Evolutionary conservation across 2,329 filamentous ascomycete species (phyloP).

Genomic region (Hortaea werneckii): DNA sequence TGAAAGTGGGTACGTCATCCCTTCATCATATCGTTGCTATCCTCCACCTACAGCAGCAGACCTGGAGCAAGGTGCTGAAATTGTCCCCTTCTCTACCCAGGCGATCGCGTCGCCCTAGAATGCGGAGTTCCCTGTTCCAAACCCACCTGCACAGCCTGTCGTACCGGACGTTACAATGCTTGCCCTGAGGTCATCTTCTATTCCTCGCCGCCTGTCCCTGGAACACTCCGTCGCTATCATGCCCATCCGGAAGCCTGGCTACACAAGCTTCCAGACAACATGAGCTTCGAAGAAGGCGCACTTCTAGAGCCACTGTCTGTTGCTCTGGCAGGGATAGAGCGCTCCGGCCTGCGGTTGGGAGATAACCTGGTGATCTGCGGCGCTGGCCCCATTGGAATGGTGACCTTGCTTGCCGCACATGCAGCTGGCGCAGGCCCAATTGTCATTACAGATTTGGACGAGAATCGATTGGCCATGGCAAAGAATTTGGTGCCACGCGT

Average conservation of each 20-base stretch:
- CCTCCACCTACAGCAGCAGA: neutral
- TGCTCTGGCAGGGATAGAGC: conserved; percentile 36
- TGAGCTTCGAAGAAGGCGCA: conserved; percentile 34
- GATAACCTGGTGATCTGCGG: conserved; percentile 29
- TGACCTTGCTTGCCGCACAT: conserved; percentile 33
- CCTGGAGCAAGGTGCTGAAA: too few species aligned
- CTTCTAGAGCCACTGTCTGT: conserved; percentile 41
- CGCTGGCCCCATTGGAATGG: conserved; percentile 29
- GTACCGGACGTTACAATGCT: conserved; percentile 21
- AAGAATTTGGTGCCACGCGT: conserved; percentile 28
- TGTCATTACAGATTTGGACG: conserved; percentile 36
- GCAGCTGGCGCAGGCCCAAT: conserved; percentile 35
- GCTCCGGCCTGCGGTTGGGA: conserved; percentile 30
- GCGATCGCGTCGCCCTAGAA: conserved; percentile 25
- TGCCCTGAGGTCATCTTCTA: conserved; percentile 23
- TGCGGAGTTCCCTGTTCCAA: conserved; percentile 23
- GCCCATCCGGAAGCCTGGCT: conserved; percentile 22
- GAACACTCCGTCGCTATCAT: conserved; percentile 22
- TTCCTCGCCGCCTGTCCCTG: conserved; percentile 21
- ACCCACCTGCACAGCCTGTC: conserved; percentile 19
- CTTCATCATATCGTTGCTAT: neutral
- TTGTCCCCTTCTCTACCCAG: conserved; percentile 2
- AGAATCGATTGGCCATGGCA: conserved; percentile 30
- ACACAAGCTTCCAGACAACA: conserved; percentile 27
- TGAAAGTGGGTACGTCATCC: conserved; percentile 16